These are phyloP conservation scores for Paraleonurus japonicus DNA, from an alignment of 257 asterid species.

Conservation along the genomic window DNA sequence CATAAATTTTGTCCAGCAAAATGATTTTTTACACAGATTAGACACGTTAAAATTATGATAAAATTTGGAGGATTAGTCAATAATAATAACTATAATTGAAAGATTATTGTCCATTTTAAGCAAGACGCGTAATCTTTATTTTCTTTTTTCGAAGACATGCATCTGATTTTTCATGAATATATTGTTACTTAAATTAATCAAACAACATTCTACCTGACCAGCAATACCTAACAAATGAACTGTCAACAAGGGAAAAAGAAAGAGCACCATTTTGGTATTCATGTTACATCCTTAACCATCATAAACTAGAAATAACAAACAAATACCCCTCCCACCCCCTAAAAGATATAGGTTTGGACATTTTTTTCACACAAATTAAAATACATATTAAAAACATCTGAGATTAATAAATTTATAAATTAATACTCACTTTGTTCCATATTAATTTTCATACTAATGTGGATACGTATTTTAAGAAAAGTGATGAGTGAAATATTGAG, in stretches of 20 bases:
- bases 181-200: background rate
- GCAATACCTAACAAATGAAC: constrained; percentile 5
- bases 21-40: too few relatives aligned
- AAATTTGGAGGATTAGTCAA: background rate
- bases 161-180: background rate
- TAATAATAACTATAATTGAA: background rate
- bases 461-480: too few relatives aligned
- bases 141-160: background rate
- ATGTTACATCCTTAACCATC: background rate
- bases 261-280: background rate
- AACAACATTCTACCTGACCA: background rate
- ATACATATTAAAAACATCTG: too few relatives aligned
- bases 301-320: background rate
- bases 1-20: too few relatives aligned
- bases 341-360: too few relatives aligned
- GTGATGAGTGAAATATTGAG: too few relatives aligned
- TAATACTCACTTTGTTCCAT: too few relatives aligned
- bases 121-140: background rate
- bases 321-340: background rate
- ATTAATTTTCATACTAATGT: too few relatives aligned
- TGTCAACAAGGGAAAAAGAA: background rate
- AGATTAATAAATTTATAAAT: too few relatives aligned
- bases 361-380: too few relatives aligned
- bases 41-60: background rate
- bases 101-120: constrained; percentile 12